A percentile compares a stretch with the other conserved stretches of the same genome.
phyloP scores from a whole-genome alignment of 1,139 yeast species.

The Scheffersomyces quercinus region DNA sequence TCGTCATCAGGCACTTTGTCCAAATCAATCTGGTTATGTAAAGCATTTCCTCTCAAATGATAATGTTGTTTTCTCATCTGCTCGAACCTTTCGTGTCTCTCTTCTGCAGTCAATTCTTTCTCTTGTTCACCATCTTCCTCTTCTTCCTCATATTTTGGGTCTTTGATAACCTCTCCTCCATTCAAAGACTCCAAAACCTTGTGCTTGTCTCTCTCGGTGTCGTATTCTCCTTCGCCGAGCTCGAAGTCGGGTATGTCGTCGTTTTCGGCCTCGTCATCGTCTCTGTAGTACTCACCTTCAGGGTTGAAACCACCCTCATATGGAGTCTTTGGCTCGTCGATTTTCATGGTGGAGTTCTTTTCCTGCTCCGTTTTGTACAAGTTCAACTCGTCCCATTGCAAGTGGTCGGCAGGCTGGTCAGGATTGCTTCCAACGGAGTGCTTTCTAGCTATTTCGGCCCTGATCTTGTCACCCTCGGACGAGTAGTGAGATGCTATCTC shows the following conservation, averaged over 20 bases:
- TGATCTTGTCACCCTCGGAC: constrained; percentile 36
- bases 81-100: constrained; percentile 68
- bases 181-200: constrained; percentile 28
- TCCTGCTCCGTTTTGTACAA: constrained; percentile 67
- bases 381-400: constrained; percentile 76
- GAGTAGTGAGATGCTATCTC: constrained; percentile 31
- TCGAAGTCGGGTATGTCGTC: constrained; percentile 37
- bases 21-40: constrained; percentile 33
- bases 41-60: constrained; percentile 63
- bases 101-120: constrained; percentile 53
- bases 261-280: constrained; percentile 59
- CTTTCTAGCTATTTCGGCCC: constrained; percentile 38
- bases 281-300: constrained; percentile 75
- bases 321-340: constrained; percentile 97
- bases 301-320: constrained; percentile 93
- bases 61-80: constrained; percentile 77
- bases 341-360: constrained; percentile 73
- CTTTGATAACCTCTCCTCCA: constrained; percentile 38
- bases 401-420: constrained; percentile 26
- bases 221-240: constrained; percentile 47
- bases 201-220: constrained; percentile 34
- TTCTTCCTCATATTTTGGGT: constrained; percentile 19
- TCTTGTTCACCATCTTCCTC: constrained; percentile 38
- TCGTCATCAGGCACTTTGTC: constrained; percentile 24
- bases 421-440: neutral